Evolutionary conservation across 345 rosid genomes (phyloP).

Genomic region (Eucalyptus pauciflora): DNA sequence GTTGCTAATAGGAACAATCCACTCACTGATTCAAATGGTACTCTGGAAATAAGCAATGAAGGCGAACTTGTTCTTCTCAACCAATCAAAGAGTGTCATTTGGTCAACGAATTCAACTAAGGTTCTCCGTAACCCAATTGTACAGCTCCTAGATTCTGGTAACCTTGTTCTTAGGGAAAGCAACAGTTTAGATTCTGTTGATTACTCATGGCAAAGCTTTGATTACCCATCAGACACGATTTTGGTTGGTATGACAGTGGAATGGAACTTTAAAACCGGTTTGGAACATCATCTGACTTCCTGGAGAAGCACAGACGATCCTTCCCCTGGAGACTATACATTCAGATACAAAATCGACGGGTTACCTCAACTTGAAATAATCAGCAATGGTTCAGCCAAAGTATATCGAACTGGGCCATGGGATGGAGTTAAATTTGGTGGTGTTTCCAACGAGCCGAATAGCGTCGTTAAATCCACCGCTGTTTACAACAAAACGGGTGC

Average conservation of each 20-base stretch:
- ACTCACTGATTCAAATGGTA: too few species aligned
- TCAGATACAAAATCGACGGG: background rate
- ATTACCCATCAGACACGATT: too few species aligned
- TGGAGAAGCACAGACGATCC: slow-evolving; percentile 17
- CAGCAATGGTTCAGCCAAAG: background rate
- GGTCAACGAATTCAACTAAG: too few species aligned
- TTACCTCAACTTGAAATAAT: slow-evolving; percentile 8
- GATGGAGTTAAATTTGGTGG: slow-evolving; percentile 15
- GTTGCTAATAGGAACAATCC: too few species aligned
- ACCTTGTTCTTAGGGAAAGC: too few species aligned
- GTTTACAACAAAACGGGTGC: background rate
- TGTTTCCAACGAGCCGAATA: background rate
- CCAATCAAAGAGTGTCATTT: too few species aligned
- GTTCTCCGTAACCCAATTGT: too few species aligned
- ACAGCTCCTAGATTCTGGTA: too few species aligned
- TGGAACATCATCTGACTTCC: background rate
- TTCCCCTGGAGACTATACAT: slow-evolving; percentile 1
- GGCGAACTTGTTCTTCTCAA: too few species aligned
- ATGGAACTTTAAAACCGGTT: background rate
- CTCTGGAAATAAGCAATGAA: too few species aligned
- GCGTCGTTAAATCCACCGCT: background rate
- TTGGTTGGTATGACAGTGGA: slow-evolving; percentile 14
- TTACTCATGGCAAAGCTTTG: too few species aligned
- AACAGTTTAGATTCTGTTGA: too few species aligned
- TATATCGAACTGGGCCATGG: slow-evolving; percentile 15